Percentiles rank a stretch among this genome's conserved stretches.
Conservation (phyloP, 805 yeast species). For the Metschnikowia orientalis region DNA sequence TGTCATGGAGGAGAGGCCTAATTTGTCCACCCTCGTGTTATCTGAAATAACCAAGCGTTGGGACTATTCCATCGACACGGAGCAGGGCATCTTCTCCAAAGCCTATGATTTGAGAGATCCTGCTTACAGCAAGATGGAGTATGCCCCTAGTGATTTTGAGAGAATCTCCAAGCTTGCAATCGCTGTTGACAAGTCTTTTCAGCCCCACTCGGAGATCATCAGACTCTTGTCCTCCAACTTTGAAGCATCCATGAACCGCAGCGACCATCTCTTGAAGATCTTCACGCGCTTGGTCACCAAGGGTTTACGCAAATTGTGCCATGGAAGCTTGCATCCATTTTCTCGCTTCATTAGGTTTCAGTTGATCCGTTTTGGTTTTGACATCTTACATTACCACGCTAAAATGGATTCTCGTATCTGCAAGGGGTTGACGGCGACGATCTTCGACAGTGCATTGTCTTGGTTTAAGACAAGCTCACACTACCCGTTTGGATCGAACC, state of each 20-base stretch:
- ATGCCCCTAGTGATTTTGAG: slow-evolving; percentile 73
- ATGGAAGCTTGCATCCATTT: slow-evolving; percentile 79
- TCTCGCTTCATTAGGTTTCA: slow-evolving; percentile 74
- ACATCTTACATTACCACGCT: slow-evolving; percentile 54
- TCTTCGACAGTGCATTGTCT: slow-evolving; percentile 63
- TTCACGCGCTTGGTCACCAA: slow-evolving; percentile 58
- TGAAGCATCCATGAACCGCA: slow-evolving; percentile 71
- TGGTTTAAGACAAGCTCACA: slow-evolving; percentile 68
- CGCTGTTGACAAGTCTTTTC: slow-evolving; percentile 44
- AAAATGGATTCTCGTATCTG: slow-evolving; percentile 46
- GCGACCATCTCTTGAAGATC: slow-evolving; percentile 62
- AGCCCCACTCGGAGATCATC: slow-evolving; percentile 69
- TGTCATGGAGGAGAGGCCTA: slow-evolving; percentile 62
- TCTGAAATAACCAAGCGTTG: slow-evolving; percentile 67
- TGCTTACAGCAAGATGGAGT: slow-evolving; percentile 75
- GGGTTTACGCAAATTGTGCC: slow-evolving; percentile 47
- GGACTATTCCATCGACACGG: slow-evolving; percentile 57
- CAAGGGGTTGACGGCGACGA: slow-evolving; percentile 42
- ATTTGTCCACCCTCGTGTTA: slow-evolving; percentile 54
- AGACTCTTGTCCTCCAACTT: slow-evolving; percentile 69
- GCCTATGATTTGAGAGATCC: slow-evolving; percentile 53
- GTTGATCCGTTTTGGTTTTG: slow-evolving; percentile 62
- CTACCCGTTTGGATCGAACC: slow-evolving; percentile 85
- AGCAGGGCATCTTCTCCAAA: slow-evolving; percentile 61
- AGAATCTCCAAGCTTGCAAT: slow-evolving; percentile 50